These are phyloP conservation scores for Penstemon barbatus DNA, from an alignment of 257 asterid species.

Conservation along the genomic window DNA sequence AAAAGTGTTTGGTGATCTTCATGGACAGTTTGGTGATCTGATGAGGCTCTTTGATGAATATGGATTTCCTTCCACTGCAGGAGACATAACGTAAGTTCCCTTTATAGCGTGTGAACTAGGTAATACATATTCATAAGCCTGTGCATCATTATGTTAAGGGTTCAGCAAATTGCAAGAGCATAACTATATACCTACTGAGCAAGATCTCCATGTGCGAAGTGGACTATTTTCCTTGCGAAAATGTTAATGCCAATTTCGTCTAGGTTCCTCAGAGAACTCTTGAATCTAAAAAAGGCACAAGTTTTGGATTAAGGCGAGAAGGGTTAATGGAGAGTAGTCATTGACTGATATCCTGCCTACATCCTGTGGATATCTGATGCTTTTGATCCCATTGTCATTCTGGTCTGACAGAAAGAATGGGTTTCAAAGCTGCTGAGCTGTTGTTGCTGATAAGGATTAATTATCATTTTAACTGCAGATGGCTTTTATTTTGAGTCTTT, in stretches of 20 bases:
- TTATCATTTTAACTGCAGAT: no score
- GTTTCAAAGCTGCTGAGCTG: not conserved
- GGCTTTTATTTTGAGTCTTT: slow-evolving; percentile 14
- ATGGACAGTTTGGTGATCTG: slow-evolving; percentile 98
- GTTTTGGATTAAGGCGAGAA: not conserved
- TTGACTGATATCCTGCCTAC: not conserved
- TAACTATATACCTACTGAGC: not conserved
- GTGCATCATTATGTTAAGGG: slow-evolving; percentile 1
- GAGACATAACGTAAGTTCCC: slow-evolving; percentile 87
- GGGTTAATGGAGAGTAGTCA: not conserved
- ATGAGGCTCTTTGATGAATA: slow-evolving; percentile 99
- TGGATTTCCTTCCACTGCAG: slow-evolving; percentile 99
- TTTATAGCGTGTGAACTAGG: slow-evolving; percentile 21
- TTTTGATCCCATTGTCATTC: not conserved
- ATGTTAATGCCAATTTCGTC: not conserved
- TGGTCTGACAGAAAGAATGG: not conserved
- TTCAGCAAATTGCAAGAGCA: not conserved
- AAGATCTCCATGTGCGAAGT: not conserved
- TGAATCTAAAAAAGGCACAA: slow-evolving; percentile 11
- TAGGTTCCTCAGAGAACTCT: slow-evolving; percentile 15
- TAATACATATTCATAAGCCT: not conserved
- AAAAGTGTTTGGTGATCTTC: slow-evolving; percentile 98
- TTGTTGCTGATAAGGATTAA: not conserved
- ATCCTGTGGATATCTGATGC: not conserved
- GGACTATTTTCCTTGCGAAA: not conserved